phyloP scores from a whole-genome alignment of 495 filamentous ascomycete species.

The Filosporella fistucella region DNA sequence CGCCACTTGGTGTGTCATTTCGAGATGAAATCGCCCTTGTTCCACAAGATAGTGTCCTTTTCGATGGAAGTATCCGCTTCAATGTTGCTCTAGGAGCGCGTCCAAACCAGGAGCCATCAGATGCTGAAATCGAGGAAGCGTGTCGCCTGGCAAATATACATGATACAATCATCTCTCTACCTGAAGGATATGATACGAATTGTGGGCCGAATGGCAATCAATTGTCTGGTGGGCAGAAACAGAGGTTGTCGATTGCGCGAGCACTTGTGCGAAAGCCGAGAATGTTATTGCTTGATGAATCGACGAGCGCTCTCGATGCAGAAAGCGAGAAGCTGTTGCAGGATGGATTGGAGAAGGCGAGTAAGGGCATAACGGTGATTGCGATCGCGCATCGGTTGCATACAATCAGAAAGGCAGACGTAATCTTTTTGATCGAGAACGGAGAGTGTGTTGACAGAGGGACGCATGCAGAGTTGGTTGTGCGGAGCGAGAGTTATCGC shows the following conservation, averaged over 20 bases:
- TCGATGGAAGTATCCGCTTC: conserved; percentile 39
- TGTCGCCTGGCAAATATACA: conserved; percentile 24
- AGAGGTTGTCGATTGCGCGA: conserved; percentile 68
- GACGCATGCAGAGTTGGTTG: conserved; percentile 62
- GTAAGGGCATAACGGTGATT: conserved; percentile 70
- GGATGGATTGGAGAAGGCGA: conserved; percentile 64
- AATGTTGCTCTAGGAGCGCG: conserved; percentile 40
- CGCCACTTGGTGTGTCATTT: background rate
- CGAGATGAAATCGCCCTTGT: conserved; percentile 32
- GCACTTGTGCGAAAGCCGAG: conserved; percentile 71
- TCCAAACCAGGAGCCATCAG: background rate
- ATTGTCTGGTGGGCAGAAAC: conserved; percentile 56
- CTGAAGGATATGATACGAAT: conserved; percentile 57
- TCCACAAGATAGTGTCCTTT: conserved; percentile 42
- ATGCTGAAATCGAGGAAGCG: conserved; percentile 20
- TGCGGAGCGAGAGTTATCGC: conserved; percentile 21
- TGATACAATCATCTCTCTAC: conserved; percentile 58
- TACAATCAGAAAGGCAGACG: conserved; percentile 70
- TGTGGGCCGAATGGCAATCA: conserved; percentile 44
- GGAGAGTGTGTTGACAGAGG: conserved; percentile 62
- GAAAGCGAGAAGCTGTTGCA: conserved; percentile 56
- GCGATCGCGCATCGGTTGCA: conserved; percentile 71
- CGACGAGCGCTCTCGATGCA: conserved; percentile 58
- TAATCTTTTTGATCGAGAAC: conserved; percentile 69
- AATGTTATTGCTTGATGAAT: conserved; percentile 74